Conservation (phyloP, 192 early-diverging fungal species). For the Coemansia sp. region DNA sequence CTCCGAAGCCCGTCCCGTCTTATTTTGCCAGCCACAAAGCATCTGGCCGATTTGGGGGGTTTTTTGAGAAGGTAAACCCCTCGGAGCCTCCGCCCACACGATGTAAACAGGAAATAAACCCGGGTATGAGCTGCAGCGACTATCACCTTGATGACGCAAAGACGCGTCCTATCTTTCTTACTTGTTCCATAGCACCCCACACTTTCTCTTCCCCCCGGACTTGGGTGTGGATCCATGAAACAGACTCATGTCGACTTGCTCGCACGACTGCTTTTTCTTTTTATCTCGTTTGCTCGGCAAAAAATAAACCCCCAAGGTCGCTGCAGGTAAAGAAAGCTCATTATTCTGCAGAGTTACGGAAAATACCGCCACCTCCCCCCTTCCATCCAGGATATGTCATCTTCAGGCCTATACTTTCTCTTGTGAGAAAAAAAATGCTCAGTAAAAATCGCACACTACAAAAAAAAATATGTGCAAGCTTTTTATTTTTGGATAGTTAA, state of each 20-base stretch:
- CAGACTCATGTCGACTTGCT: neutral
- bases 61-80: no score
- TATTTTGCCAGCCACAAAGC: neutral
- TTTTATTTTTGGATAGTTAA: neutral
- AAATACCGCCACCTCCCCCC: neutral
- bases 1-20: constrained; percentile 27
- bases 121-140: neutral
- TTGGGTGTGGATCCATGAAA: neutral
- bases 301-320: neutral
- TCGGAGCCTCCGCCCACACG: neutral
- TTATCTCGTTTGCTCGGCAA: neutral
- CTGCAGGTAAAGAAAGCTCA: neutral
- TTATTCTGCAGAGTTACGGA: neutral
- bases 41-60: constrained; percentile 4
- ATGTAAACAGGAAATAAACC: constrained; percentile 5
- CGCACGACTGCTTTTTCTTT: neutral
- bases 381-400: neutral
- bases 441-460: neutral
- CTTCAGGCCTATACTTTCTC: neutral
- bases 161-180: neutral
- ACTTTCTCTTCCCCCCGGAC: neutral
- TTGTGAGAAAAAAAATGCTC: neutral
- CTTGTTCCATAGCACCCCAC: no score
- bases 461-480: no score
- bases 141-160: neutral